Evolutionary conservation across 2,329 filamentous ascomycete genomes (phyloP), one percentile per base, ranked within the genome.

Genomic region (Ophiosphaerella narmari): DNA sequence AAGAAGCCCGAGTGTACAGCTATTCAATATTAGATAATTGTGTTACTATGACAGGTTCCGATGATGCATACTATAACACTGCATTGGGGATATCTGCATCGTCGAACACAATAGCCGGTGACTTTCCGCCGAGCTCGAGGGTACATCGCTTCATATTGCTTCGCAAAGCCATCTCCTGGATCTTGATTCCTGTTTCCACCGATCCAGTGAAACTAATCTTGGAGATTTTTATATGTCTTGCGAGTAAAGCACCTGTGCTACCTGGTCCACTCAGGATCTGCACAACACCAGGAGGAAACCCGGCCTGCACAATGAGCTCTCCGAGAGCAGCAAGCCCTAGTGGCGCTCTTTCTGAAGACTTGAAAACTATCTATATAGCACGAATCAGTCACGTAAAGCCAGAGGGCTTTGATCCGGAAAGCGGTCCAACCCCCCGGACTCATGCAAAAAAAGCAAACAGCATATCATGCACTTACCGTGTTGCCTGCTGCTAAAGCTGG

Each of bases 71-170:
- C 69, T 67, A 70, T 2, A 53, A 60, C 1, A 74, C 67, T 1
- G 74, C 74, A 16, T 77, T 75, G 4, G 77, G 74, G 8, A 79
- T 60, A 54, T 78, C 70, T 13, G 61, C 65, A 55, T 78, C 77
- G 29, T 77, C 73, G 49, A 79, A 78, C 6, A 78, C 67, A 5
- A 78, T 63, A 1, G 72, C 71, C 0, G 77, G 76, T 7, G 67
- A 72, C 54, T 79, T 78, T 13, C 77, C 77, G 14, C 76, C 76
- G 1, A 77, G 66, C 52, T 78, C 76, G 11, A 78, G 70, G 0
- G 72, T 76, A 4, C 77, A 71, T 16, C 70, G 64, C 63, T 78
- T 78, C 6, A 78, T 59, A 43, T 77, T 77, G 1, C 65, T 72
- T 21, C 73, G 71, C 3, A 74, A 70, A 4, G 74, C 74, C 50